Base-by-base conservation (phyloP, 345 rosid genomes). In the Pugionium cornutum region DNA sequence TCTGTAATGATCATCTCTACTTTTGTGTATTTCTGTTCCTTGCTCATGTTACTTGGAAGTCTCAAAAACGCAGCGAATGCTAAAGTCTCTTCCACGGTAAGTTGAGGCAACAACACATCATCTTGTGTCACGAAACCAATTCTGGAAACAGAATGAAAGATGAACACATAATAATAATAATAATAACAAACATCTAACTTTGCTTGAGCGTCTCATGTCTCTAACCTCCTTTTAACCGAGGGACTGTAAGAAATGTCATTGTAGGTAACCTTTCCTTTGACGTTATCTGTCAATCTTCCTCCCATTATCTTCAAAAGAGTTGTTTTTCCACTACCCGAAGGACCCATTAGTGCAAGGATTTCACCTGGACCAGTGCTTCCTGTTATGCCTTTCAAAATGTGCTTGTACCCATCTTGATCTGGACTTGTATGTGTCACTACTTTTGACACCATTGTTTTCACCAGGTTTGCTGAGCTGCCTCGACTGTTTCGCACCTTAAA, bases 241-340 rank as follows among this genome's bases (percentile, higher is more conserved):
- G 91, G 82, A 70, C 70, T 85, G 45, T 83, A 84, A 43, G 95
- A 83, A 53, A 85, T 70, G 60, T 94, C 96, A 73, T 94, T 88
- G 75, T 85, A 88, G 62, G 99, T 86, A 9, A 88, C 66, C 6
- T 70, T 86, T 42, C 99, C 97, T 41, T 62, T 80, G 26, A 84
- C 85, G 68, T 90, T 84, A 34, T 84, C 88, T 9, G 78, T 75
- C 35, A 90, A 56, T 80, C 99, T 86, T 50, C 99, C 99, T 64
- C 97, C 97, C 31, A 94, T 78, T 31, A 87, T 85, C 78, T 85
- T 94, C 70, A 90, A 74, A 67, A 94, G 74, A 49, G 95, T 90
- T 68, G 99, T 94, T 74, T 94, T 94, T 8, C 97, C 99, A 64
- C 97, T 94, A 29, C 99, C 99, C 3, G 99, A 88, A 83, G 99